These are phyloP conservation scores for Pestalotiopsis fici DNA, from an alignment of 2,329 filamentous ascomycete species.

Conservation along the genomic window DNA sequence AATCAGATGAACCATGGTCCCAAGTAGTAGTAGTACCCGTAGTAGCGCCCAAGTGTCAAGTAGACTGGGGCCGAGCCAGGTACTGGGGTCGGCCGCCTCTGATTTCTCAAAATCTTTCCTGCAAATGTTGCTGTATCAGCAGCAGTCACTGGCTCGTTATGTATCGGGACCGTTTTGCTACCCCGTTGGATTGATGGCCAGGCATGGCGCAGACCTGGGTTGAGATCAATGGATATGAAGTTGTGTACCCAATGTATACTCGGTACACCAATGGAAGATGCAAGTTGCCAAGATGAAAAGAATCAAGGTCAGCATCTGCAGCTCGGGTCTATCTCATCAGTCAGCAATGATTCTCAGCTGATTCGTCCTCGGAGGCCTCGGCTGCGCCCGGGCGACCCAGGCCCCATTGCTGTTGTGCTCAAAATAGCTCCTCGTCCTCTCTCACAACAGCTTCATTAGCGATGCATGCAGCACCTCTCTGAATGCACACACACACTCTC, in stretches of 20 bases:
- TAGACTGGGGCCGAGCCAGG: constrained; percentile 1
- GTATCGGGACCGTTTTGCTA: neutral
- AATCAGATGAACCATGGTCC: neutral
- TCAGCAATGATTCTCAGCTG: neutral
- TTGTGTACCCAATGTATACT: neutral
- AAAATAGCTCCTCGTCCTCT: neutral
- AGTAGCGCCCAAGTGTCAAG: neutral
- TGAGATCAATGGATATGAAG: too few relatives aligned
- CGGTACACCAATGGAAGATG: too few relatives aligned
- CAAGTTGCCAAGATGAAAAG: neutral
- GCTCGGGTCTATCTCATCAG: neutral
- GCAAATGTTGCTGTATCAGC: neutral
- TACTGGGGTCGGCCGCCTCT: neutral
- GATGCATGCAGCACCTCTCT: too few relatives aligned
- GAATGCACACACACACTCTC: too few relatives aligned
- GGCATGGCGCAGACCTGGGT: neutral
- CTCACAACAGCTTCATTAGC: neutral
- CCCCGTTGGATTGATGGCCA: neutral
- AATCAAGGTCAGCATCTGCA: neutral
- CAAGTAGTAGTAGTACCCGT: neutral
- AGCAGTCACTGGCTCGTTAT: neutral
- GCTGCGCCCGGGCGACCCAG: neutral
- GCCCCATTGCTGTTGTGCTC: neutral
- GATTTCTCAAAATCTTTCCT: neutral
- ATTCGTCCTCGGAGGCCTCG: neutral